Conservation (phyloP, 169 alveolate genomes). For the Ichthyophthirius multifiliis region DNA sequence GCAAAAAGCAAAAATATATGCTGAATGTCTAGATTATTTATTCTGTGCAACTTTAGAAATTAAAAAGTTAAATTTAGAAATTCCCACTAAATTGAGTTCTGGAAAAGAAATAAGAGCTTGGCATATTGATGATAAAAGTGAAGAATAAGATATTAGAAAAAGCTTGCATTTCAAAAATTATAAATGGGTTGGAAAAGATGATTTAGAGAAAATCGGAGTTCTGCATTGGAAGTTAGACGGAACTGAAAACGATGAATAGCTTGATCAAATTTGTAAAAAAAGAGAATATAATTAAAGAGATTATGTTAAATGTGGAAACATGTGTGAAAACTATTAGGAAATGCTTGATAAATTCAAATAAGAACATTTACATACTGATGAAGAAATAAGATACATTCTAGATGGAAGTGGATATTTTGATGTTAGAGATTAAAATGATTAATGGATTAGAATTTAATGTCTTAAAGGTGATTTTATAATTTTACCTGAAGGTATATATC, state of each 20-base stretch:
- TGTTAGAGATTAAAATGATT: constrained; percentile 7
- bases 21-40: constrained; percentile 18
- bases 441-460: constrained; percentile 14
- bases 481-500: constrained; percentile 20
- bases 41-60: not conserved
- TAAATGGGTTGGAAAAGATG: not conserved
- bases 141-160: not conserved
- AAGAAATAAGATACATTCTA: constrained; percentile 7
- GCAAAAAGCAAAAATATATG: constrained; percentile 15
- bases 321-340: not conserved
- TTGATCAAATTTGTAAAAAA: not conserved
- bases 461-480: constrained; percentile 17
- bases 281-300: not conserved
- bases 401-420: constrained; percentile 15
- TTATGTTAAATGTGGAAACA: not conserved
- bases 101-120: not conserved
- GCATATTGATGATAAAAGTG: constrained; percentile 7
- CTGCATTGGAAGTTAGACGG: constrained; percentile 17
- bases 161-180: not conserved
- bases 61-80: constrained; percentile 1
- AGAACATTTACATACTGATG: constrained; percentile 18
- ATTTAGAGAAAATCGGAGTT: not conserved
- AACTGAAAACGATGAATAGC: not conserved
- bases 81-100: not conserved
- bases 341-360: not conserved